Evolutionary conservation across 2,329 filamentous ascomycete species (phyloP), one percentile per base, ranked within the genome.

Genomic region (Aspergillus quadricinctus): DNA sequence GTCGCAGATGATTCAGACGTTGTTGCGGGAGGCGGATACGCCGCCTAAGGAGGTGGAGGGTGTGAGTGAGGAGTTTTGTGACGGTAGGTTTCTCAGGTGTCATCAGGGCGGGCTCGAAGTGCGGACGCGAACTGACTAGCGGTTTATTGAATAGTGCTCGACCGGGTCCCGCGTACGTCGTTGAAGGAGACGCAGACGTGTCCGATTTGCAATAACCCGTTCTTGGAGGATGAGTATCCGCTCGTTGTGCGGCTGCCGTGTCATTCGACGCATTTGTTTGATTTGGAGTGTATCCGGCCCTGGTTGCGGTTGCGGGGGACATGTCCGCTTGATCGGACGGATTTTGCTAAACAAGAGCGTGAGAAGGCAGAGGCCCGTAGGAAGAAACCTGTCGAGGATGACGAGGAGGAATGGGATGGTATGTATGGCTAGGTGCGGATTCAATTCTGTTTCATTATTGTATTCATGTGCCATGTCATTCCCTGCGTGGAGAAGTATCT

Each of bases 301-400:
- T 88, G 85, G 85, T 70, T 88, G 60, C 80, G 85, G 61, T 74
- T 87, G 54, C 82, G 85, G 60, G 81, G 83, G 8, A 87, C 84
- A 21, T 88, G 84, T 71, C 84, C 84, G 19, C 74, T 87, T 49
- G 84, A 87, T 66, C 77, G 85, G 51, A 78, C 80, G 66, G 80
- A 82, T 67, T 75, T 87, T 57, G 73, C 82, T 19, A 84, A 85
- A 73, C 78, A 81, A 72, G 71, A 78, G 60, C 75, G 72, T 69
- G 81, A 75, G 67, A 80, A 69, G 72, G 76, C 62, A 72, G 82
- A 64, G 75, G 83, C 58, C 76, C 80, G 58, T 77, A 81, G 61
- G 61, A 76, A 74, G 66, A 69, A 71, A 55, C 64, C 72, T 8
- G 74, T 69, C 9, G 69, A 73, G 17, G 66, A 71, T 51, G 75